These are phyloP conservation scores for Lunularia cruciata DNA, from an alignment of 225 moss, liverwort and hornwort genomes.

Conservation along the genomic window DNA sequence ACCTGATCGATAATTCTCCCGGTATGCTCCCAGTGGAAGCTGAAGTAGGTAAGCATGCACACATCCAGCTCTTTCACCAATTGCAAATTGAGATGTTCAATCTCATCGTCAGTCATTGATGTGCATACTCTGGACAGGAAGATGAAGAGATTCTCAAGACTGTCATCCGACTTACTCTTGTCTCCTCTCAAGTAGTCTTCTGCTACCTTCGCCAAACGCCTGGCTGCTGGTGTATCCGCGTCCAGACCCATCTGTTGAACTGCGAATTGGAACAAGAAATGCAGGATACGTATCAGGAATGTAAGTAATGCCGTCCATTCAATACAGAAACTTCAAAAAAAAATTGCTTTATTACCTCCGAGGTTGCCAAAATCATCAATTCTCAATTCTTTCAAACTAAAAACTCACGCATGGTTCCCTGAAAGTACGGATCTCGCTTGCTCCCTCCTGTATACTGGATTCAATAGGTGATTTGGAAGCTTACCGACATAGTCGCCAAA, in stretches of 20 bases:
- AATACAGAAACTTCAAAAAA: neutral
- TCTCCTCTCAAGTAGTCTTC: slow-evolving; percentile 53
- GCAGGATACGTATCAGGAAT: neutral
- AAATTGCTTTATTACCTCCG: no score
- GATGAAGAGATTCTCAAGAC: slow-evolving; percentile 40
- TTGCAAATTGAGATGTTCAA: slow-evolving; percentile 22
- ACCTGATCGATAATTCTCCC: slow-evolving; percentile 44
- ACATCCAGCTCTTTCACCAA: slow-evolving; percentile 41
- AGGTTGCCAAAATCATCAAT: no score
- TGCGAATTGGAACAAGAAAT: slow-evolving; percentile 23
- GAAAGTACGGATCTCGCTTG: no score
- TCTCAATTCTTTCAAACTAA: neutral
- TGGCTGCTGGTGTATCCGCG: slow-evolving; percentile 25
- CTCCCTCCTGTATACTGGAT: no score
- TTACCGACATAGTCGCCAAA: slow-evolving; percentile 51
- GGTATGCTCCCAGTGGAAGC: slow-evolving; percentile 46
- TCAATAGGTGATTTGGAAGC: no score
- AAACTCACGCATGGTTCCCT: no score
- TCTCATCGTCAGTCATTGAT: slow-evolving; percentile 32
- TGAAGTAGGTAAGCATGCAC: slow-evolving; percentile 49
- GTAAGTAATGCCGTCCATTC: neutral
- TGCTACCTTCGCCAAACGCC: slow-evolving; percentile 35
- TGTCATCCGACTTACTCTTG: slow-evolving; percentile 43
- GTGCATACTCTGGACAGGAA: slow-evolving; percentile 39
- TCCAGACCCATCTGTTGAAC: slow-evolving; percentile 47